These are phyloP conservation scores for Termitomyces sp. DNA, from an alignment of 768 basidiomycete genomes.

Conservation along the genomic window DNA sequence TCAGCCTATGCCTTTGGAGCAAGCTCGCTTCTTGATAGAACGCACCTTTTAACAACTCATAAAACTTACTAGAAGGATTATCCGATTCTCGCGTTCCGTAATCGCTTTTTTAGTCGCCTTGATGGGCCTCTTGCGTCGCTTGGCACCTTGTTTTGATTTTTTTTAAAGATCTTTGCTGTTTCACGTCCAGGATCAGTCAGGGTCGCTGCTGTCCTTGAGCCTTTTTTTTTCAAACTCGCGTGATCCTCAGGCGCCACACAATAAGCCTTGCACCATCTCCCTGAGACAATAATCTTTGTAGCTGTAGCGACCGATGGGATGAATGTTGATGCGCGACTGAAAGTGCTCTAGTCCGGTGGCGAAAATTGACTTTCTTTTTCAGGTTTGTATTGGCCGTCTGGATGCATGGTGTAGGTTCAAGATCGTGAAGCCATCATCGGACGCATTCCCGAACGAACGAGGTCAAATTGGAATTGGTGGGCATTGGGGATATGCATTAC, in stretches of 20 bases:
- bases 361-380: not conserved
- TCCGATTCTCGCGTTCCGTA: constrained; percentile 6
- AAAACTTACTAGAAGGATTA: not conserved
- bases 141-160: constrained; percentile 4
- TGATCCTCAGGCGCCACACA: constrained; percentile 13
- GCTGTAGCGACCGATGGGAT: no score
- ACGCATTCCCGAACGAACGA: not conserved
- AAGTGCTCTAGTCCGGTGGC: not conserved
- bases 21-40: constrained; percentile 2
- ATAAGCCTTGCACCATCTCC: not conserved
- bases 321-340: no score
- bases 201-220: not conserved
- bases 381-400: not conserved
- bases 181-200: not conserved
- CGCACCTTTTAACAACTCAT: not conserved
- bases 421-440: not conserved
- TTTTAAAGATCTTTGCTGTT: not conserved
- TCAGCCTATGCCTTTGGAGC: not conserved
- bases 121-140: not conserved
- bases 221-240: not conserved
- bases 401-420: no score
- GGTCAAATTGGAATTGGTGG: not conserved
- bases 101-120: not conserved
- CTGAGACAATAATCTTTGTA: not conserved
- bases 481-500: constrained; percentile 3